Conservation (phyloP, 441 rosid species). For the Pelargonium myrrhifolium region DNA sequence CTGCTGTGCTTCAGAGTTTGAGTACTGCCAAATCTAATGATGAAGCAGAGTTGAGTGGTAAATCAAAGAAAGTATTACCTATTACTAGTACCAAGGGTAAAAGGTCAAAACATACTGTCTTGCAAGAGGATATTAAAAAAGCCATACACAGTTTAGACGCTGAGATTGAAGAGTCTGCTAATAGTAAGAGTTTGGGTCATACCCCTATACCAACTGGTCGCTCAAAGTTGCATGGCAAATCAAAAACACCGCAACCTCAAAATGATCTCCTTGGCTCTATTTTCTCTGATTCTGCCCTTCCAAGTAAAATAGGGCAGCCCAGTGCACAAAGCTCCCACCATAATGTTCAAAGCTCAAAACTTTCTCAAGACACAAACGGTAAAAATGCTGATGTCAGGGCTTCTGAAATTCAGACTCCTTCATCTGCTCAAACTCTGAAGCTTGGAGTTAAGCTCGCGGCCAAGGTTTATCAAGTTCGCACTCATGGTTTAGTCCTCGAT, state of each 20-base stretch:
- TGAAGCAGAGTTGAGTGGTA: not conserved
- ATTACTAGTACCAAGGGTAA: conserved; percentile 6
- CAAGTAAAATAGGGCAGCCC: conserved; percentile 1
- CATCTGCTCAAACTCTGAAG: conserved; percentile 44
- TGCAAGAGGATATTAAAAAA: no score
- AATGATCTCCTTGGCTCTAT: conserved; percentile 19
- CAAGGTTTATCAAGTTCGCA: conserved; percentile 57
- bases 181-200: no score
- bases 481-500: conserved; percentile 80
- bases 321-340: no score
- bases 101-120: not conserved
- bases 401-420: conserved; percentile 22
- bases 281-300: conserved; percentile 19
- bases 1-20: not conserved
- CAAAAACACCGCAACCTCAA: conserved; percentile 20
- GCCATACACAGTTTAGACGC: no score
- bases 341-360: not conserved
- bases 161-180: no score
- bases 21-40: not conserved
- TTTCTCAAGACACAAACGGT: conserved; percentile 15
- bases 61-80: not conserved
- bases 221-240: conserved; percentile 23
- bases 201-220: no score
- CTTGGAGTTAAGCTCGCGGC: conserved; percentile 59
- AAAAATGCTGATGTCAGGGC: conserved; percentile 8